Percentiles rank a stretch among this genome's conserved stretches.
phyloP scores from a whole-genome alignment of 1,284 basidiomycete genomes.

The Malassezia brasiliensis region DNA sequence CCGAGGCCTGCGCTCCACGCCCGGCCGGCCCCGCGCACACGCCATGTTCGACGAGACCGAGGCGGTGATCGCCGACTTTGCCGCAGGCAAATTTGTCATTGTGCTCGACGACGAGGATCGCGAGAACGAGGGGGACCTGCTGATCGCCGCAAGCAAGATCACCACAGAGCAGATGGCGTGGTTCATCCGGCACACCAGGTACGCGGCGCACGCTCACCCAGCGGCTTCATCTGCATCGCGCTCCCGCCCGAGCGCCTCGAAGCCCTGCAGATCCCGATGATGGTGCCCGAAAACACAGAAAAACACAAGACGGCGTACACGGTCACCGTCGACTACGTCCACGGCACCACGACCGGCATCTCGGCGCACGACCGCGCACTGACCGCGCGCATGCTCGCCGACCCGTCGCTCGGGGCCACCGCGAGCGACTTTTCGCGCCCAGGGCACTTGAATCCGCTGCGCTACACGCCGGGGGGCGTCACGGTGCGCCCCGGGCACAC shows the following conservation, averaged over 20 bases:
- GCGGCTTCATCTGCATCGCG: conserved; percentile 89
- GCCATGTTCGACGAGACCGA: conserved; percentile 37
- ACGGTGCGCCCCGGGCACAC: conserved; percentile 82
- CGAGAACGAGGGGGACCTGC: conserved; percentile 47
- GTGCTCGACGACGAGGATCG: conserved; percentile 47
- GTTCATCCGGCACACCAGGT: conserved; percentile 80
- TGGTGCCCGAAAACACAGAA: conserved; percentile 83
- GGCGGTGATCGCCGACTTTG: conserved; percentile 29
- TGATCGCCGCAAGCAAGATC: conserved; percentile 49
- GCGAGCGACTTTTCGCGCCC: conserved; percentile 75
- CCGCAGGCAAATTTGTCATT: conserved; percentile 38
- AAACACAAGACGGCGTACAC: conserved; percentile 90
- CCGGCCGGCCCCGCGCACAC: neutral
- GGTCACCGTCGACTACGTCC: conserved; percentile 84
- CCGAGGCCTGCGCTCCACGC: neutral
- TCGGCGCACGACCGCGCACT: conserved; percentile 88
- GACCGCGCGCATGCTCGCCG: conserved; percentile 70
- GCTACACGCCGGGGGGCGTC: conserved; percentile 75
- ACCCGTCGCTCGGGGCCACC: conserved; percentile 16
- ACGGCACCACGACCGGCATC: conserved; percentile 91
- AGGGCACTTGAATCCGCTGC: conserved; percentile 87
- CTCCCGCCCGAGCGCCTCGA: conserved; percentile 67
- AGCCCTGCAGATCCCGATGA: conserved; percentile 80
- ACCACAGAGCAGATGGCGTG: conserved; percentile 97
- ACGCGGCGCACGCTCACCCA: neutral